Base-by-base conservation (phyloP, 495 filamentous ascomycete genomes). In the Penicillium malachiteum region DNA sequence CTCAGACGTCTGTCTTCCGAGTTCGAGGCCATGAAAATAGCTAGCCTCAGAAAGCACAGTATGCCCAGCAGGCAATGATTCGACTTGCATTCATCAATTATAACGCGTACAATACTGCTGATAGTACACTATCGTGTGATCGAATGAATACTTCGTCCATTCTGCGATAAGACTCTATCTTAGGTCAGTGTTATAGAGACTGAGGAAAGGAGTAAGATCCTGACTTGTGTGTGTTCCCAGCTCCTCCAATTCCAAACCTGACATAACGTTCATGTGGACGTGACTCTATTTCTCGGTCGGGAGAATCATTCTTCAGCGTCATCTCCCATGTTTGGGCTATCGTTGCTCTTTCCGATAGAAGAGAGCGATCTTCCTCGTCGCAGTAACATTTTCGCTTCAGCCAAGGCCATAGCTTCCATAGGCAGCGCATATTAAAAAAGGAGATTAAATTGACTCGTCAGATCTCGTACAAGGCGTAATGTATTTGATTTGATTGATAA, bases 201-300 rank as follows among this genome's bases (percentile, higher is more conserved):
- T 16, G 44, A 48, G 42, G 37, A 43, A 53, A 57, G 35, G 59
- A 37, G 5, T 13, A 13, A 44, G 38, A 65, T 50, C 54, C 52
- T 18, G 18, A 65, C 68, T 67, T 74, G 69, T 70, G 67, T 38
- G 64, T 65, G 55, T 77, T 77, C 12, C 72, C 74, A 38, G 64
- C 68, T 21, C 74, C 74, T 0, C 74, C 74, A 44, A 75, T 74
- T 0, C 74, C 74, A 58, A 69, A 63, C 26, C 67, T 60, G 2
- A 72, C 60, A 48, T 69, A 75, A 12, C 69, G 68, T 42, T 74
- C 70, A 48, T 61, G 59, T 0, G 45, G 2, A 17, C 42, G 49
- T 3, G 47, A 49, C 11, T 41, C 30, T 2, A 17, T 26, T 17
- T 26, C 32, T 30, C n/a, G 26, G 21, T 33, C 12, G 3, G 16